Base-by-base conservation (phyloP, 1,284 basidiomycete species). In the Boletus calvinii region DNA sequence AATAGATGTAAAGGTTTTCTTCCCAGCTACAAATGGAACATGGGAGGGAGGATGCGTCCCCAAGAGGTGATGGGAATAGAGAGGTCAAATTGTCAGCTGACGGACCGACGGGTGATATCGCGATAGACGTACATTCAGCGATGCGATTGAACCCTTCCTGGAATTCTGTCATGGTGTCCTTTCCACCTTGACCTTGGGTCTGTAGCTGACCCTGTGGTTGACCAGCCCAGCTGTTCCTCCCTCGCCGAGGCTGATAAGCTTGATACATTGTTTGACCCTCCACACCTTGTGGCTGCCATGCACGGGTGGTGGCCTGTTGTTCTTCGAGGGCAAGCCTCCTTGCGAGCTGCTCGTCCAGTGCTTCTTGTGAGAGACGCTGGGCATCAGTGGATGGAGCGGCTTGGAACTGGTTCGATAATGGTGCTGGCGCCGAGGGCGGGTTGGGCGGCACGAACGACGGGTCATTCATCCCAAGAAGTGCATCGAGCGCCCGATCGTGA, bases 401-500 rank as follows among this genome's bases (percentile, higher is more conserved):
- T 7, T 50, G 52, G 15, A 43, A 47, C 43, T 38, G 58, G 6
- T 49, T 32, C 6, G 26, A 1, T 26, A 8, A 26, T 26, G 42
- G 38, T n/a, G 38, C 8, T 24, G 34, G 48, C 13, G 48, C 43
- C 1, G 54, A 55, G 0, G 64, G 61, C 3, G 57, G 53, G 4
- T 60, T 54, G 30, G 65, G 53, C 0, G 77, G 69, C 22, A 76
- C 75, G 63, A 86, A 90, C 6, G 83, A 77, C 1, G 89, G 90
- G 70, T 92, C 90, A 66, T 77, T 89, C 89, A 92, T 92, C 9
- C 84, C 84, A 8, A 92, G 77, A 15, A 92, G 72, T 1, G 77
- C 72, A 60, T 91, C 88, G 48, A 91, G 76, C 5, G 89, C 89
- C 26, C 76, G 77, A 60, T 87, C 87, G 58, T 88, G 81, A 59